Conservation (phyloP, 768 basidiomycete genomes). For the Leccinum barrowsii region DNA sequence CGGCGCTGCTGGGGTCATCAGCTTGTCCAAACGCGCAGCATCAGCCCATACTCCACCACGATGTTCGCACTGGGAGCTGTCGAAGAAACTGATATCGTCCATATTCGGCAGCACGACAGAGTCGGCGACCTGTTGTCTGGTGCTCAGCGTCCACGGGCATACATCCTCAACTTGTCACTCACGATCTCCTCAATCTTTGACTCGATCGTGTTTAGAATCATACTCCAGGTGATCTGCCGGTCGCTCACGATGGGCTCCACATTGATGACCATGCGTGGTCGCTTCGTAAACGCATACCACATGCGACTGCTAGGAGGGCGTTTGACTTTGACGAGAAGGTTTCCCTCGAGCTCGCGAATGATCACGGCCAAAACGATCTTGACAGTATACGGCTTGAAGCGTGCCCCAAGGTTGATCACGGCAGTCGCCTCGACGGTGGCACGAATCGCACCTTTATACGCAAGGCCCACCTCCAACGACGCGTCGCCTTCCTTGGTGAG, state of each 20-base stretch:
- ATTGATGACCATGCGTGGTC: constrained; percentile 82
- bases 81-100: constrained; percentile 97
- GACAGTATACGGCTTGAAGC: constrained; percentile 87
- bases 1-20: constrained; percentile 10
- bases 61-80: constrained; percentile 57
- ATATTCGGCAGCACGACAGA: constrained; percentile 95
- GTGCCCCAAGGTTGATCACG: constrained; percentile 76
- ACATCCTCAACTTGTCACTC: constrained; percentile 27
- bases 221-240: constrained; percentile 89
- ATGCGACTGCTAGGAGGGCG: constrained; percentile 93
- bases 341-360: constrained; percentile 87
- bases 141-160: constrained; percentile 65
- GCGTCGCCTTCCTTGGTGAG: constrained; percentile 93
- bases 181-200: constrained; percentile 85
- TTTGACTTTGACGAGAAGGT: constrained; percentile 85
- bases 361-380: constrained; percentile 88
- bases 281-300: constrained; percentile 90
- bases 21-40: constrained; percentile 48
- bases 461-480: constrained; percentile 78
- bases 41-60: constrained; percentile 92
- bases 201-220: constrained; percentile 90
- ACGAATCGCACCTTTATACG: constrained; percentile 83
- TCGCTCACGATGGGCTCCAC: constrained; percentile 95
- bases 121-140: constrained; percentile 81
- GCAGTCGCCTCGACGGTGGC: constrained; percentile 90